A percentile compares a stretch with the other conserved stretches of the same genome.
phyloP scores from a whole-genome alignment of 2,329 filamentous ascomycete species.

The Fusarium sp. region DNA sequence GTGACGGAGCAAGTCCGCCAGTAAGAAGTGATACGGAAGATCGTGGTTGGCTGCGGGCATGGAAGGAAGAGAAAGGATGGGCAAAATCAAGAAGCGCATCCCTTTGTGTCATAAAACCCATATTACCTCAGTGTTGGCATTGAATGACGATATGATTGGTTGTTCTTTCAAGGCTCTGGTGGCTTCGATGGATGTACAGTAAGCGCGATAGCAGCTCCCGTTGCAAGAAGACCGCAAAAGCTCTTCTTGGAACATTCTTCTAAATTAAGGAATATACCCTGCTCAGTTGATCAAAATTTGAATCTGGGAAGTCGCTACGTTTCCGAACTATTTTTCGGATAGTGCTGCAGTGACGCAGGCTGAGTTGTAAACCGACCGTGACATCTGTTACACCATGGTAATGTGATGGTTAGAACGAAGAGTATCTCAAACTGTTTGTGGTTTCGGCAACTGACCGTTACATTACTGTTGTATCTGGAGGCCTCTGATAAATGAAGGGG shows the following conservation, averaged over 20 bases:
- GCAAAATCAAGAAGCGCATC: not conserved
- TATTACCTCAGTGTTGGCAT: not conserved
- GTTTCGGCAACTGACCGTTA: not conserved
- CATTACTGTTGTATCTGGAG: not conserved
- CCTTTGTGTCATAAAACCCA: not conserved
- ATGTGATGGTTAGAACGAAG: not conserved
- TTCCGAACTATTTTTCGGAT: not conserved
- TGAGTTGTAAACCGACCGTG: not conserved
- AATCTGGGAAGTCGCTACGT: too few species aligned
- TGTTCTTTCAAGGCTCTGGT: not conserved
- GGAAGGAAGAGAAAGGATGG: not conserved
- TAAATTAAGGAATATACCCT: too few species aligned
- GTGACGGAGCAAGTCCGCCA: conserved; percentile 20
- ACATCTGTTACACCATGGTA: not conserved
- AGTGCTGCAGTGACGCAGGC: not conserved
- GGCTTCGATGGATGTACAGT: not conserved
- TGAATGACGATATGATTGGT: not conserved
- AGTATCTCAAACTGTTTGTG: not conserved
- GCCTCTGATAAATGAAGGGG: not conserved
- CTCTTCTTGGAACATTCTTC: not conserved
- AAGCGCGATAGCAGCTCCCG: not conserved
- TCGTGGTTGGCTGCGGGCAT: not conserved
- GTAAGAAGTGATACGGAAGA: not conserved
- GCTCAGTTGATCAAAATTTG: not conserved
- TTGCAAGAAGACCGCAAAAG: not conserved